Evolutionary conservation across 805 yeast genomes (phyloP), one percentile per base, ranked within the genome.

Genomic region (Myxozyma melibiosi): DNA sequence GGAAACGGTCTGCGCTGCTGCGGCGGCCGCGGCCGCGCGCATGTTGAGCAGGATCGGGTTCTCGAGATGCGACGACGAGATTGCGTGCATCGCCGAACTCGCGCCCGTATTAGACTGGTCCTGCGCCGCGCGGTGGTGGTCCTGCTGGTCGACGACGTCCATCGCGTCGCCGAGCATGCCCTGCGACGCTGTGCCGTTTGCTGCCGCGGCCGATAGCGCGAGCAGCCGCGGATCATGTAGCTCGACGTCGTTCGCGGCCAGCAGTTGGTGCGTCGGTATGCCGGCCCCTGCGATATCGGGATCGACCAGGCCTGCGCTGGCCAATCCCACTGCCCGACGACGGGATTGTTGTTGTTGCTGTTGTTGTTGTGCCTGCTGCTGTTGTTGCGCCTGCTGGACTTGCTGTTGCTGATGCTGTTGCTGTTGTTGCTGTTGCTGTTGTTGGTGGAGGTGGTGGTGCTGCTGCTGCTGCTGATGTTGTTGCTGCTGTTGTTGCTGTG

Each of bases 281-380:
- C 55, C 54, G 4, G 53, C 40, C 22, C 48, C 54, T 22, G 27
- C 39, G 20, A 46, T 52, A 31, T 43, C 51, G 11, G 53, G 44
- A 28, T 41, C 61, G 25, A 35, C 51, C 20, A 48, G 44, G 38
- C n/a, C n/a, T n/a, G 33, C 20, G 24, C 20, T 27, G 24, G 42
- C 11, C 40, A 46, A 13, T 27, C 31, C 51, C 13, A 25, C 48
- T 34, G 37, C 18, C 65, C 33, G 39, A 3, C 38, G 53, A 1
- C 38, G 25, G 34, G 53, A 25, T 20, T 27, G n/a, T 30, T 30
- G 68, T 60, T 68, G 71, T 28, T 64, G 67, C 55, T 56, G 66
- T 27, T 28, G 55, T 43, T 44, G 60, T 33, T 13, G 28, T 42
- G 53, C 33, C 27, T 27, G n/a, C 39, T 30, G 68, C 61, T 68